Evolutionary conservation across 2,329 filamentous ascomycete genomes (phyloP).

Genomic region (Phialophora expanda): DNA sequence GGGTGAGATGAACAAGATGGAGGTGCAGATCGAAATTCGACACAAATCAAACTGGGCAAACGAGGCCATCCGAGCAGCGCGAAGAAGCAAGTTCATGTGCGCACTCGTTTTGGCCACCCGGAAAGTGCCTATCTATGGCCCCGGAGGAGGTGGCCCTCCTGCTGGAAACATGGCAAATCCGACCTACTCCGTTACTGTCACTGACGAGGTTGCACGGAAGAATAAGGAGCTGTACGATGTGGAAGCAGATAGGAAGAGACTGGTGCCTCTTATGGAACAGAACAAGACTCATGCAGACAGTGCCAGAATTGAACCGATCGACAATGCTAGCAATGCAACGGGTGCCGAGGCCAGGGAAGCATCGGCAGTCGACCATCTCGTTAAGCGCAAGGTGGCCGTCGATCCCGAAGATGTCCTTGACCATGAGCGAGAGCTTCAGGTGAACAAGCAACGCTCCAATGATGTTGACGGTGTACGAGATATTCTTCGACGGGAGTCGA

Average conservation of each 20-base stretch:
- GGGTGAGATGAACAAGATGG: constrained; percentile 84
- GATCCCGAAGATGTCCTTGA: constrained; percentile 33
- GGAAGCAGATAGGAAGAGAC: constrained; percentile 67
- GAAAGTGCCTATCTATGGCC: constrained; percentile 82
- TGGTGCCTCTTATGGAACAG: constrained; percentile 59
- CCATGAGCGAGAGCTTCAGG: constrained; percentile 26
- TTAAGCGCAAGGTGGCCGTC: constrained; percentile 30
- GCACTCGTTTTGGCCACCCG: constrained; percentile 83
- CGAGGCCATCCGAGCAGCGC: constrained; percentile 76
- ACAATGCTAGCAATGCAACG: constrained; percentile 16
- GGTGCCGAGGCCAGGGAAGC: constrained; percentile 34
- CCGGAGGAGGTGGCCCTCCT: constrained; percentile 71
- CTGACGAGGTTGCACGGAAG: constrained; percentile 68
- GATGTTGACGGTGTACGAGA: constrained; percentile 39
- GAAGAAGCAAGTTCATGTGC: constrained; percentile 96
- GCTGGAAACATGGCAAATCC: constrained; percentile 72
- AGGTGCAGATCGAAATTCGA: constrained; percentile 79
- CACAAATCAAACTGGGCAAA: constrained; percentile 96
- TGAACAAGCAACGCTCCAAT: constrained; percentile 37
- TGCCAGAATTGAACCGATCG: constrained; percentile 12
- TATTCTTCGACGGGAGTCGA: constrained; percentile 46
- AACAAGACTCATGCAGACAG: constrained; percentile 15
- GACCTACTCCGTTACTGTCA: constrained; percentile 77
- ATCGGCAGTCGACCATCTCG: constrained; percentile 27
- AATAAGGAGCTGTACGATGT: constrained; percentile 66